These are phyloP conservation scores for Rhizophagus clarus DNA, from an alignment of 192 early-diverging fungal species.

Conservation along the genomic window DNA sequence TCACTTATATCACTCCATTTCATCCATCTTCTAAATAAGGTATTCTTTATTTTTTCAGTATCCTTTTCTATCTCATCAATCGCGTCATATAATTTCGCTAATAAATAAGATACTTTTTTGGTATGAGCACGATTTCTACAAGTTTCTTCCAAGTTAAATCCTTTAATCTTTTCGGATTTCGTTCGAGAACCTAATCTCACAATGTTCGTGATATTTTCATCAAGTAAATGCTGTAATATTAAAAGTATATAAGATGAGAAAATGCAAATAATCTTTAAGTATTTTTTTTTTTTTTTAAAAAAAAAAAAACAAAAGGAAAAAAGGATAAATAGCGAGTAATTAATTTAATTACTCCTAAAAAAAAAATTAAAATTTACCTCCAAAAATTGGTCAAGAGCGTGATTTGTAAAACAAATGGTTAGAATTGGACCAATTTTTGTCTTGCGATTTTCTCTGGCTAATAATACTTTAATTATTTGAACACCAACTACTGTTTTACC, in stretches of 20 bases:
- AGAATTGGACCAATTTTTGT: conserved; percentile 48
- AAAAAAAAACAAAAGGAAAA: neutral
- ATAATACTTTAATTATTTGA: conserved; percentile 45
- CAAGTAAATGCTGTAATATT: neutral
- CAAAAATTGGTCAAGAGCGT: neutral
- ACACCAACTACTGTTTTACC: conserved; percentile 59
- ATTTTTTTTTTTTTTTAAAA: too few relatives aligned
- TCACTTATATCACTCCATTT: conserved; percentile 26
- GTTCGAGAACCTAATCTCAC: conserved; percentile 54
- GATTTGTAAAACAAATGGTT: conserved; percentile 52
- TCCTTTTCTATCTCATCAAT: neutral
- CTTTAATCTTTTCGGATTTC: conserved; percentile 35
- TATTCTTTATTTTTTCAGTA: conserved; percentile 20
- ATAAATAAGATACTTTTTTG: neutral
- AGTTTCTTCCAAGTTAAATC: conserved; percentile 25
- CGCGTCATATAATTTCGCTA: too few relatives aligned
- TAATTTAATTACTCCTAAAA: too few relatives aligned
- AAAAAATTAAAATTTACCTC: neutral
- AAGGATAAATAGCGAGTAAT: too few relatives aligned
- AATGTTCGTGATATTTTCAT: conserved; percentile 24
- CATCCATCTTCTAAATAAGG: conserved; percentile 10
- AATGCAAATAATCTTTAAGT: too few relatives aligned
- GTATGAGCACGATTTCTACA: neutral
- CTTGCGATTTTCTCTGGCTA: conserved; percentile 29
- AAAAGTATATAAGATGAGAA: too few relatives aligned